A percentile compares a stretch with the other conserved stretches of the same genome.
Conservation (phyloP, 768 basidiomycete genomes). For the Tubosaeta brunneosetosa region DNA sequence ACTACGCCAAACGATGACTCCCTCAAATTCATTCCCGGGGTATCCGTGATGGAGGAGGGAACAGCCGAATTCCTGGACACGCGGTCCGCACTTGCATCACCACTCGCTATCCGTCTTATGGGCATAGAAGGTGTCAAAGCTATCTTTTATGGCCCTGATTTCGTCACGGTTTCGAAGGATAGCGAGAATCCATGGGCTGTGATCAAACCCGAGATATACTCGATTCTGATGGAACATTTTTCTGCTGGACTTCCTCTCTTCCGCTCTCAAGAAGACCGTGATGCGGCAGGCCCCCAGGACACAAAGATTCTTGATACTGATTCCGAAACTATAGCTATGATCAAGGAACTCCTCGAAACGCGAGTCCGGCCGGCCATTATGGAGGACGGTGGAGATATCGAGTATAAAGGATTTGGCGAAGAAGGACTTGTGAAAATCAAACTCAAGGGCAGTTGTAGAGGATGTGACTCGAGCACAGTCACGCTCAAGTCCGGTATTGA, state of each 20-base stretch:
- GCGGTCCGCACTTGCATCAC: constrained; percentile 79
- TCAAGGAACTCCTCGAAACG: constrained; percentile 95
- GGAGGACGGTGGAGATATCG: constrained; percentile 99
- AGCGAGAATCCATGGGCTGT: constrained; percentile 82
- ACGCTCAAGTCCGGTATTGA: constrained; percentile 97
- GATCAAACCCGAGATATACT: constrained; percentile 95
- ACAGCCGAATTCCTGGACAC: constrained; percentile 94
- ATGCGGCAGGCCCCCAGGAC: constrained; percentile 85
- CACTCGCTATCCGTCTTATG: constrained; percentile 92
- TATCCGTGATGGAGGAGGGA: constrained; percentile 80
- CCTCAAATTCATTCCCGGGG: constrained; percentile 95
- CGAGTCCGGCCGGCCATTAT: constrained; percentile 94
- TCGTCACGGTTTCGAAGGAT: constrained; percentile 93
- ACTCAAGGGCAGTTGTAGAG: constrained; percentile 95
- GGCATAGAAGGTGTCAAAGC: constrained; percentile 86
- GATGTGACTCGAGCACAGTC: constrained; percentile 90
- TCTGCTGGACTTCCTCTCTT: constrained; percentile 87
- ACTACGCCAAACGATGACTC: constrained; percentile 96
- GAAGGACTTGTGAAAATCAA: constrained; percentile 81
- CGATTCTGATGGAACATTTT: constrained; percentile 95
- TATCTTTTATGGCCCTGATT: constrained; percentile 97
- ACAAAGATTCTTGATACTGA: constrained; percentile 92
- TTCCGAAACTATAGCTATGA: constrained; percentile 97
- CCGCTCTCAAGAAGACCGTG: constrained; percentile 72
- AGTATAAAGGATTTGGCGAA: constrained; percentile 88